These are phyloP conservation scores for Dendrostoma leiphaemia DNA, from an alignment of 2,329 filamentous ascomycete genomes.

Conservation along the genomic window DNA sequence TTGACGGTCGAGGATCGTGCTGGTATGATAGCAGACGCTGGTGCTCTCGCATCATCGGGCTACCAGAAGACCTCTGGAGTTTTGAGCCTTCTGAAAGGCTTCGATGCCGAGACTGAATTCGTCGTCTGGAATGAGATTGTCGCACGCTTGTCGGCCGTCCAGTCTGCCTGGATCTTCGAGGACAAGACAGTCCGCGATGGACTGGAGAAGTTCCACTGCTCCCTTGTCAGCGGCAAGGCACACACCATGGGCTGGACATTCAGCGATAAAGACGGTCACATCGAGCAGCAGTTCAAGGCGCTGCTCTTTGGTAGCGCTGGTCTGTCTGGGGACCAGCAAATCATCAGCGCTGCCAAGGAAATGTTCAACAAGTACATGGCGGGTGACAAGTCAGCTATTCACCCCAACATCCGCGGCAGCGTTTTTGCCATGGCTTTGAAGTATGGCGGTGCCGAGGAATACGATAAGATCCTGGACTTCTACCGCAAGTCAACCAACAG, in stretches of 20 bases:
- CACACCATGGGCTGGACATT: slow-evolving; percentile 90
- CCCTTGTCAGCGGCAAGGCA: slow-evolving; percentile 74
- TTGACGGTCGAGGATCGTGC: slow-evolving; percentile 87
- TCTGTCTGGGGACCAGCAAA: slow-evolving; percentile 72
- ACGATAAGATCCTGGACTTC: slow-evolving; percentile 72
- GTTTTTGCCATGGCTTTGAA: slow-evolving; percentile 84
- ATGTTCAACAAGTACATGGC: slow-evolving; percentile 85
- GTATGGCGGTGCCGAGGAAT: slow-evolving; percentile 84
- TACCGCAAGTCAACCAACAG: slow-evolving; percentile 73
- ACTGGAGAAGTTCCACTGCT: slow-evolving; percentile 78
- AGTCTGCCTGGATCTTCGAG: slow-evolving; percentile 86
- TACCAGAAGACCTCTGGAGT: slow-evolving; percentile 93
- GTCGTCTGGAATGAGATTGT: slow-evolving; percentile 95
- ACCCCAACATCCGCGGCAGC: slow-evolving; percentile 85
- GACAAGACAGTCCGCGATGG: slow-evolving; percentile 70
- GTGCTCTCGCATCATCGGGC: slow-evolving; percentile 82
- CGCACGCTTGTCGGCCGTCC: slow-evolving; percentile 72
- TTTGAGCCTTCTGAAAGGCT: slow-evolving; percentile 79
- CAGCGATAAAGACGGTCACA: slow-evolving; percentile 78
- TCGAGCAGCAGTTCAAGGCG: slow-evolving; percentile 91
- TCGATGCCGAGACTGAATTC: slow-evolving; percentile 81
- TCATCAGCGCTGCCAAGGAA: slow-evolving; percentile 78
- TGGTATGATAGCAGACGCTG: slow-evolving; percentile 92
- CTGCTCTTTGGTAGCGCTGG: slow-evolving; percentile 86
- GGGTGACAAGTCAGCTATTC: slow-evolving; percentile 78